phyloP scores from a whole-genome alignment of 2,329 filamentous ascomycete species.

The Phialophora macrospora region DNA sequence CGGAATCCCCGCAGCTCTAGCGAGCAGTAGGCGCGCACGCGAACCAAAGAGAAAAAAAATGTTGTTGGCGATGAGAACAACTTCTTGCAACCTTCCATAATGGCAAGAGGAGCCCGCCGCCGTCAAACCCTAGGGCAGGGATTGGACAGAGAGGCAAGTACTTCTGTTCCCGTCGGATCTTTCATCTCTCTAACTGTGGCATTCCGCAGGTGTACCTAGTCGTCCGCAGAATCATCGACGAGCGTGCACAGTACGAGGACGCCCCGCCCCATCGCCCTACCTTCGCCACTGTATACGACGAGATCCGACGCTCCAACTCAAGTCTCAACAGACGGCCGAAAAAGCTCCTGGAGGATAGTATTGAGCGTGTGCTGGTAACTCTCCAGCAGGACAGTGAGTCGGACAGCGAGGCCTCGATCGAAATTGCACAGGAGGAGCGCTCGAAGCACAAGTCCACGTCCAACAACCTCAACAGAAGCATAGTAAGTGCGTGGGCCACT shows the following conservation, averaged over 20 bases:
- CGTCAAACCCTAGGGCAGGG: constrained; percentile 58
- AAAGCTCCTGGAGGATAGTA: constrained; percentile 78
- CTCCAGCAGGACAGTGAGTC: constrained; percentile 66
- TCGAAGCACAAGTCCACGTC: constrained; percentile 43
- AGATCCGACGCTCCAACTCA: constrained; percentile 84
- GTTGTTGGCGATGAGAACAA: neutral
- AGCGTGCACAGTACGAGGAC: constrained; percentile 60
- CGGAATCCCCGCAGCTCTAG: neutral
- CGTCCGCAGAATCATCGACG: constrained; percentile 75
- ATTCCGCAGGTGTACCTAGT: constrained; percentile 71
- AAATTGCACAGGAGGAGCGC: constrained; percentile 47
- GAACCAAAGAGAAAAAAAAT: neutral
- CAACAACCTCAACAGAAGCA: constrained; percentile 70
- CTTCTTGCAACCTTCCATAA: constrained; percentile 30
- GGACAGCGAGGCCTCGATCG: constrained; percentile 54
- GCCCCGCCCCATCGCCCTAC: constrained; percentile 47
- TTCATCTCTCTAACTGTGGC: constrained; percentile 1
- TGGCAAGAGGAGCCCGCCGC: constrained; percentile 49
- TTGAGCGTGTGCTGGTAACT: constrained; percentile 78
- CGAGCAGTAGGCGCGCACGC: neutral
- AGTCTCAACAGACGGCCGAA: constrained; percentile 82
- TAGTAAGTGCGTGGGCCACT: constrained; percentile 62
- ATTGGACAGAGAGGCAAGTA: constrained; percentile 65
- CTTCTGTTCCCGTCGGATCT: neutral
- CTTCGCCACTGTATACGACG: constrained; percentile 73